These are phyloP conservation scores for Babesia bovis DNA, from an alignment of 169 alveolate genomes.

Conservation along the genomic window DNA sequence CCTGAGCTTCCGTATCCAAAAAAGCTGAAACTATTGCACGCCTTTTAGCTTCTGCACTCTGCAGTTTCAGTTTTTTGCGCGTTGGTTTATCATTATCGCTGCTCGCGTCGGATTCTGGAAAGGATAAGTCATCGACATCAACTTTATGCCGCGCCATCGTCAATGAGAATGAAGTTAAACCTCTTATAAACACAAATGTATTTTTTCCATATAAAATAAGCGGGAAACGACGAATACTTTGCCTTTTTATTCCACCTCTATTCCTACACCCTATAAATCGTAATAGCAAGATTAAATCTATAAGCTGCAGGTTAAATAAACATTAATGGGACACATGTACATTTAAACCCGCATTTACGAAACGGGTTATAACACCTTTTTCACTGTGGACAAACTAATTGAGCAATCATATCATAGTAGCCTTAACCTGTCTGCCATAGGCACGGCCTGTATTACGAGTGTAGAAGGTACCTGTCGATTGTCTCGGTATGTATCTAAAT, in stretches of 20 bases:
- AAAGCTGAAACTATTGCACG: slow-evolving; percentile 74
- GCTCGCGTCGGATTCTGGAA: slow-evolving; percentile 19
- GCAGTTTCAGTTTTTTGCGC: slow-evolving; percentile 43
- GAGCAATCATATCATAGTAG: slow-evolving; percentile 17
- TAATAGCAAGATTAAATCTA: not conserved
- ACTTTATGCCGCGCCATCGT: slow-evolving; percentile 19
- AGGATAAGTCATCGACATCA: slow-evolving; percentile 7
- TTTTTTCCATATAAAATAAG: too few species aligned
- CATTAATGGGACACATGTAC: not conserved
- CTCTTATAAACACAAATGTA: not conserved
- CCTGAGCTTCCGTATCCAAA: slow-evolving; percentile 85
- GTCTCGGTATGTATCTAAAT: not conserved
- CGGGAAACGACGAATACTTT: not conserved
- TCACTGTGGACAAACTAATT: not conserved
- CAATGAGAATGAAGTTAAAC: not conserved
- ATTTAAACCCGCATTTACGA: not conserved
- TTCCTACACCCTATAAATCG: not conserved
- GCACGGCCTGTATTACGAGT: slow-evolving; percentile 38
- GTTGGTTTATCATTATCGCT: slow-evolving; percentile 20
- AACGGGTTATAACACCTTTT: not conserved
- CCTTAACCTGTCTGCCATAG: slow-evolving; percentile 18
- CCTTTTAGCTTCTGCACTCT: slow-evolving; percentile 47
- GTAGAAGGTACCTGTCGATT: slow-evolving; percentile 15
- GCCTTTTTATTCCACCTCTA: too few species aligned
- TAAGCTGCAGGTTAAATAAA: not conserved